Evolutionary conservation across 345 rosid genomes (phyloP), one percentile per base, ranked within the genome.

Genomic region (Lagerstroemia speciosa): DNA sequence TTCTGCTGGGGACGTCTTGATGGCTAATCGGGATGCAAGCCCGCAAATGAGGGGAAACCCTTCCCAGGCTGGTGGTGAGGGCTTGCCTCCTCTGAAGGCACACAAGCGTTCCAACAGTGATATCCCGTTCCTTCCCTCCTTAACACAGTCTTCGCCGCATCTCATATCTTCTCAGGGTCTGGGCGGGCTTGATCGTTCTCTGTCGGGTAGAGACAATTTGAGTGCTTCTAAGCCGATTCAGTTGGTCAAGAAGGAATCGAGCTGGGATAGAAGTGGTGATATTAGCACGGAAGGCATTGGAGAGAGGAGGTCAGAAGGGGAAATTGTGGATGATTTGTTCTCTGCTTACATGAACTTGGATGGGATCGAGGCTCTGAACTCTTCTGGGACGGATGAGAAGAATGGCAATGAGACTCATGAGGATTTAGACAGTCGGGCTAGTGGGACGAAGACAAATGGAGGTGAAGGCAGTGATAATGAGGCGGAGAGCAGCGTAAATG

Each of bases 261-360:
- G 76, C 72, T 86, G 86, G 82, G 95, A 92, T 34, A 83, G 71
- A 78, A 83, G 80, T 48, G 72, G 72, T 15, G 83, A 80, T 41
- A 67, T 48, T 70, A 76, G 67, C 70, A 78, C 71, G 3, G 91
- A 91, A 82, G 92, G 91, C 24, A 82, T 74, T 74, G 88, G 87
- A 14, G 97, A 87, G 84, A 80, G 93, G 72, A 89, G 84, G 77
- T 76, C 87, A 2, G 91, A 89, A 78, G 96, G 89, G 53, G 90
- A 89, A 75, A 82, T 79, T 33, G 87, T 89, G 74, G 99, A 94
- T 75, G 99, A 91, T 73, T 80, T 91, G 74, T 86, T 94, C 78
- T 91, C 96, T 11, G 95, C 98, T 0, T 94, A 89, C 67, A 94
- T 94, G 96, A 94, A 94, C 80, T 81, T 94, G 78, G 99, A 94